Evolutionary conservation across 2,329 filamentous ascomycete genomes (phyloP).

Genomic region (Hypoxylon sp.): DNA sequence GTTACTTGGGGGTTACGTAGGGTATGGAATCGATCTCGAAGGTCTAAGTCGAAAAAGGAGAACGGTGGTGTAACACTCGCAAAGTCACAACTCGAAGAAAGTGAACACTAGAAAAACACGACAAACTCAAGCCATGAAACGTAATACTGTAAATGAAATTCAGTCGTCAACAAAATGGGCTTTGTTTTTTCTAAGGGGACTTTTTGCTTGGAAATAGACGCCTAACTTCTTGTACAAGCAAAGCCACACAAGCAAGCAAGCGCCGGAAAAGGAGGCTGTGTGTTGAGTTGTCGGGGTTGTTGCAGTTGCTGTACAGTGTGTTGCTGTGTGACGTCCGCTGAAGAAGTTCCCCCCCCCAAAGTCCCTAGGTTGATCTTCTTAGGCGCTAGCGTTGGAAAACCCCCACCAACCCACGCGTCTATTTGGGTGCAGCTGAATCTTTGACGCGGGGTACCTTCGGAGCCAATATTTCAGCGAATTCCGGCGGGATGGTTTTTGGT

Average conservation of each 20-base stretch:
- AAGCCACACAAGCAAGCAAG: constrained; percentile 11
- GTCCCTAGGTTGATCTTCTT: background rate
- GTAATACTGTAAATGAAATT: background rate
- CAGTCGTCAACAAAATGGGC: constrained; percentile 11
- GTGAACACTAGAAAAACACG: background rate
- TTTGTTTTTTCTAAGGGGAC: constrained; percentile 24
- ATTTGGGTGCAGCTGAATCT: background rate
- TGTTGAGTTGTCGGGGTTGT: no score
- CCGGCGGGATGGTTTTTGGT: constrained; percentile 33
- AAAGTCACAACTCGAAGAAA: background rate
- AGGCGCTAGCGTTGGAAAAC: constrained; percentile 1
- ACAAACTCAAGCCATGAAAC: background rate
- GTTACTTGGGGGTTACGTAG: no score
- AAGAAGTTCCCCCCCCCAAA: background rate
- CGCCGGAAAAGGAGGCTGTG: constrained; percentile 29
- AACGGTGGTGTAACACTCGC: no score
- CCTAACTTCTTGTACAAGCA: constrained; percentile 3
- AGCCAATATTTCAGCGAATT: constrained; percentile 38
- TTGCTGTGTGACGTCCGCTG: constrained; percentile 13
- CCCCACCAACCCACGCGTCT: constrained; percentile 28
- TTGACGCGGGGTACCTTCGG: constrained; percentile 24
- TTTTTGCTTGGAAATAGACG: constrained; percentile 23
- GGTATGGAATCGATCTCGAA: no score
- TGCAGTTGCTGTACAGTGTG: no score
- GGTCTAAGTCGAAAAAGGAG: no score